phyloP scores from a whole-genome alignment of 441 rosid genomes.

The Erodium trifolium region DNA sequence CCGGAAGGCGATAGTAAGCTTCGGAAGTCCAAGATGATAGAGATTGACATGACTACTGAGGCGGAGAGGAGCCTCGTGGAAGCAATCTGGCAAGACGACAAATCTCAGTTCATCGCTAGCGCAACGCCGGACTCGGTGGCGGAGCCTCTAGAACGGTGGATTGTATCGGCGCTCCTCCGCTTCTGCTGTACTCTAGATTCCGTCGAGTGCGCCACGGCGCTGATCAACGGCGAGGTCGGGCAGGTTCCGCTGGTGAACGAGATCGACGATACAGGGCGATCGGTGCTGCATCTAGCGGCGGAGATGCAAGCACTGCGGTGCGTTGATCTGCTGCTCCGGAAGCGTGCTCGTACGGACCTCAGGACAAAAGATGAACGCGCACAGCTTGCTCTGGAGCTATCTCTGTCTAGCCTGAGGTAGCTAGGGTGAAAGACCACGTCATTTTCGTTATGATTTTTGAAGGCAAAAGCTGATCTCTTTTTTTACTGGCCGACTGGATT shows the following conservation, averaged over 20 bases:
- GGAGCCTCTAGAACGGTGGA: constrained; percentile 18
- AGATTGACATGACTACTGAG: constrained; percentile 12
- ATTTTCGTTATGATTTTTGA: constrained; percentile 21
- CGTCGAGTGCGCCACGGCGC: constrained; percentile 43
- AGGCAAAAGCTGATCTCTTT: constrained; percentile 20
- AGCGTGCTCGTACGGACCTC: constrained; percentile 66
- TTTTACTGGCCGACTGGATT: constrained; percentile 9
- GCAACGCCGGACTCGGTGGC: constrained; percentile 15
- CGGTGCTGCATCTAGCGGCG: constrained; percentile 64
- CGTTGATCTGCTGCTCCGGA: constrained; percentile 52
- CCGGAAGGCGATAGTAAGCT: constrained; percentile 13
- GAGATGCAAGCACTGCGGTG: constrained; percentile 50
- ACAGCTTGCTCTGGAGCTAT: constrained; percentile 58
- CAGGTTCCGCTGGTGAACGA: constrained; percentile 48
- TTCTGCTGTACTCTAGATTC: constrained; percentile 55
- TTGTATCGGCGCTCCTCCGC: constrained; percentile 39
- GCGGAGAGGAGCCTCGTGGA: constrained; percentile 26
- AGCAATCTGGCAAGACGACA: constrained; percentile 42
- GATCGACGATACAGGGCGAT: constrained; percentile 30
- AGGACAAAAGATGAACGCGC: constrained; percentile 51
- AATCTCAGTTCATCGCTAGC: constrained; percentile 25
- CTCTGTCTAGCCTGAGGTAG: constrained; percentile 43
- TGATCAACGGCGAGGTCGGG: constrained; percentile 54
- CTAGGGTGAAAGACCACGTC: constrained; percentile 22
- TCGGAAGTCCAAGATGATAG: constrained; percentile 11